Percentiles rank a stretch among this genome's conserved stretches.
These are phyloP conservation scores for Globisporangium mamillatum DNA, from an alignment of 352 stramenopile species.

Conservation along the genomic window DNA sequence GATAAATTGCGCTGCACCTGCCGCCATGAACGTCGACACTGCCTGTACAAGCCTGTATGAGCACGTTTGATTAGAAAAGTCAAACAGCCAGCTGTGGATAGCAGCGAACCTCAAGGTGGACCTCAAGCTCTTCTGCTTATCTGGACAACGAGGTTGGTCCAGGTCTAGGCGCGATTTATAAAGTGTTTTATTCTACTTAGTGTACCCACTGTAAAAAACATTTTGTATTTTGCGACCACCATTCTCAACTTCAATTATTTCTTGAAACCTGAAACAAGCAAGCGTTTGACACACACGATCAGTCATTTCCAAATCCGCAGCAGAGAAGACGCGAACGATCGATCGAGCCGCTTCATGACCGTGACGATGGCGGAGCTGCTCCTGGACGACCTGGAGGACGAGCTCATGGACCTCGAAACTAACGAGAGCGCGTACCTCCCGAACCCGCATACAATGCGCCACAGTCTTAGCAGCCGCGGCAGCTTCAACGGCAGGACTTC, in stretches of 20 bases:
- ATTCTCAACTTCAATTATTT: background rate
- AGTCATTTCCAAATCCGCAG: background rate
- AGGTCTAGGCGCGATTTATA: background rate
- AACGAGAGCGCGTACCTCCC: slow-evolving; percentile 64
- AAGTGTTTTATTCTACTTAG: background rate
- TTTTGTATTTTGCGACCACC: background rate
- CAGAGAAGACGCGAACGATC: background rate
- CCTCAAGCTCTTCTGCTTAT: no score
- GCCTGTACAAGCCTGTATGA: no score
- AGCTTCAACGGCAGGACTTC: background rate
- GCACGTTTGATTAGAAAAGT: no score
- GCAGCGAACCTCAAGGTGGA: background rate
- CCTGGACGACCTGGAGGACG: slow-evolving; percentile 43
- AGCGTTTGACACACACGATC: slow-evolving; percentile 3
- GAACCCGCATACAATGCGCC: slow-evolving; percentile 15
- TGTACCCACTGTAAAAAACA: slow-evolving; percentile 5
- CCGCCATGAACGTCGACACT: no score
- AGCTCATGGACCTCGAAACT: slow-evolving; percentile 61
- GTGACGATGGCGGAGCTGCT: slow-evolving; percentile 13
- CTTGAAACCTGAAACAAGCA: background rate
- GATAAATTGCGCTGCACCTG: no score
- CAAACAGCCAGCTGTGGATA: no score
- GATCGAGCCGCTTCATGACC: background rate
- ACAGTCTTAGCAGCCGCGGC: slow-evolving; percentile 12
- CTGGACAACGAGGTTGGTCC: no score